These are phyloP conservation scores for Hygrocybe coccinea DNA, from an alignment of 768 basidiomycete genomes.

Conservation along the genomic window DNA sequence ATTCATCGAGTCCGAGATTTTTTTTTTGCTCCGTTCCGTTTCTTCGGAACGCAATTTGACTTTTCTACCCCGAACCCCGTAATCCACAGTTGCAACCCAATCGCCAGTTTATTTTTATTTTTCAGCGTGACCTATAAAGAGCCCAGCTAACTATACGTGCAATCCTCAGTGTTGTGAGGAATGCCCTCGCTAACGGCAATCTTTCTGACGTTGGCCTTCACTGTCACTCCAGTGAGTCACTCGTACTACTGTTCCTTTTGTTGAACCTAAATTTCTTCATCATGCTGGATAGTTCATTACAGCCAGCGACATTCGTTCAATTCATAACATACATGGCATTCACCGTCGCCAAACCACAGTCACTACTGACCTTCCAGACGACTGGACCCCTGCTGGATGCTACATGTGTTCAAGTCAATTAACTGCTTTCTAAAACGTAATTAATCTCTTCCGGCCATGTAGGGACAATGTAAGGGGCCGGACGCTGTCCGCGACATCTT, in stretches of 20 bases:
- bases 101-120: background rate
- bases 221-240: slow-evolving; percentile 37
- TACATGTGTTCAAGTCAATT: slow-evolving; percentile 37
- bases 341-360: slow-evolving; percentile 38
- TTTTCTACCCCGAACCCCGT: no score
- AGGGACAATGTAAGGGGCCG: slow-evolving; percentile 58
- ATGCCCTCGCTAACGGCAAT: slow-evolving; percentile 17
- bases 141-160: background rate
- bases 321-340: slow-evolving; percentile 12
- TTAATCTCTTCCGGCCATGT: background rate
- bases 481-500: slow-evolving; percentile 49
- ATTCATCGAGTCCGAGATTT: no score
- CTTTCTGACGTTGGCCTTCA: slow-evolving; percentile 34
- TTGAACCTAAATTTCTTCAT: slow-evolving; percentile 1
- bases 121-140: background rate
- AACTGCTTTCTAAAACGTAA: background rate
- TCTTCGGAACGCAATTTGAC: no score
- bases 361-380: slow-evolving; percentile 43
- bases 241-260: slow-evolving; percentile 4
- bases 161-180: background rate
- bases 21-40: no score
- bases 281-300: background rate
- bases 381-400: slow-evolving; percentile 59
- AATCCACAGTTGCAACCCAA: no score
- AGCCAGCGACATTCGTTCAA: background rate